Conservation (phyloP, 352 stramenopile species). For the Globisporangium paddicum region DNA sequence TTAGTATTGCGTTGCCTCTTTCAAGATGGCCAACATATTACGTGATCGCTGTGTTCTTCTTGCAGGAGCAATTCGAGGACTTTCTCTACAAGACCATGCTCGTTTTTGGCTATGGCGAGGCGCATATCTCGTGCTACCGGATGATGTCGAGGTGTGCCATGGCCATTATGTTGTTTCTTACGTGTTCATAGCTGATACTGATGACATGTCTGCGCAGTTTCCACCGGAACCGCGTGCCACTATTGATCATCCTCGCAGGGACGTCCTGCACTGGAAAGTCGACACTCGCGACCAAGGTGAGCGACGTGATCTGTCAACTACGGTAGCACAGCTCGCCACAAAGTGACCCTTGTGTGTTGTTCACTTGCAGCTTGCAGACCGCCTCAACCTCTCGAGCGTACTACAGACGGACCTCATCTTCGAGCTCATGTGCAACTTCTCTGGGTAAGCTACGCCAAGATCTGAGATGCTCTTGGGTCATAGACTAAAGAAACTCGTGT, state of each 20-base stretch:
- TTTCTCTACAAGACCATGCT: constrained; percentile 90
- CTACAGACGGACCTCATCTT: constrained; percentile 87
- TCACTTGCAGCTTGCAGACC: constrained; percentile 58
- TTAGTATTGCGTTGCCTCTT: neutral
- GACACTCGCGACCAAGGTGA: constrained; percentile 83
- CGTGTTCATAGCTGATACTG: neutral
- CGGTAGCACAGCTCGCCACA: neutral
- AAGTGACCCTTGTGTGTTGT: constrained; percentile 3
- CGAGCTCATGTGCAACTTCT: constrained; percentile 90
- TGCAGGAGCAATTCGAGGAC: constrained; percentile 84
- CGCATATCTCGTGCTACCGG: constrained; percentile 79
- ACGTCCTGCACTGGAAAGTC: constrained; percentile 85
- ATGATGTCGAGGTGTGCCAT: constrained; percentile 81
- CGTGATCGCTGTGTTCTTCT: neutral
- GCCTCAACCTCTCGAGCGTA: constrained; percentile 83
- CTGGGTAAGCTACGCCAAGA: constrained; percentile 36
- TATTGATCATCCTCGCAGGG: constrained; percentile 81
- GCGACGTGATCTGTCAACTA: neutral
- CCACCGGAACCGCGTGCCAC: constrained; percentile 75
- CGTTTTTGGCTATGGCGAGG: constrained; percentile 83
- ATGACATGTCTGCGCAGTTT: constrained; percentile 32
- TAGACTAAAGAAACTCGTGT: neutral
- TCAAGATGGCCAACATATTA: too few relatives aligned
- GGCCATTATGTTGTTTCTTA: neutral
- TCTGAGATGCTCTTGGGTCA: neutral